These are phyloP conservation scores for Mrakia gelida DNA, from an alignment of 768 basidiomycete species.

Conservation along the genomic window DNA sequence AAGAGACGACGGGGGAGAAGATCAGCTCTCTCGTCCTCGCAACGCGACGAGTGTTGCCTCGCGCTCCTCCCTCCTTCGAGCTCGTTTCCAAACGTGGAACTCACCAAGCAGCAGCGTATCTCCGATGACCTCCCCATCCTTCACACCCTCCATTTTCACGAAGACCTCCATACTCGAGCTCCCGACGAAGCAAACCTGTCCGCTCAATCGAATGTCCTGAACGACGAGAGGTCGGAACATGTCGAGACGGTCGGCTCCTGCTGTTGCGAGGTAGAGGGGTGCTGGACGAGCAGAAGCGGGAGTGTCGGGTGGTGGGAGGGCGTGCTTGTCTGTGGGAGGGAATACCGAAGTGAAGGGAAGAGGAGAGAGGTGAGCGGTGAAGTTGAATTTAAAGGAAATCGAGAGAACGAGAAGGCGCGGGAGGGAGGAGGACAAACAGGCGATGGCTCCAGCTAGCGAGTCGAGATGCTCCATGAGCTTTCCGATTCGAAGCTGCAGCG, in stretches of 20 bases:
- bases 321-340: slow-evolving; percentile 26
- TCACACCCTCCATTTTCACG: slow-evolving; percentile 71
- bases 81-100: slow-evolving; percentile 24
- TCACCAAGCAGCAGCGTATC: slow-evolving; percentile 66
- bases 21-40: not conserved
- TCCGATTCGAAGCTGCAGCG: slow-evolving; percentile 20
- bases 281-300: slow-evolving; percentile 45
- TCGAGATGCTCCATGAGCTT: slow-evolving; percentile 31
- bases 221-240: slow-evolving; percentile 44
- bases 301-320: not conserved
- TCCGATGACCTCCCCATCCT: slow-evolving; percentile 46
- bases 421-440: not conserved
- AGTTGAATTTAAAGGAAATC: no score
- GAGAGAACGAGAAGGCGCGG: not conserved
- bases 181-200: slow-evolving; percentile 76
- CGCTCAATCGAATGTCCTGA: slow-evolving; percentile 67
- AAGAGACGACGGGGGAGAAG: not conserved
- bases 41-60: no score
- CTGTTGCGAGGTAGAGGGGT: slow-evolving; percentile 75
- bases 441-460: slow-evolving; percentile 28
- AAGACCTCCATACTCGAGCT: slow-evolving; percentile 73
- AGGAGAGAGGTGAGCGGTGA: not conserved
- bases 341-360: no score
- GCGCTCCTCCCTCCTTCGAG: not conserved
- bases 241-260: slow-evolving; percentile 63